Conservation (phyloP, 139 green algal genomes). For the Dunaliella primolecta region DNA sequence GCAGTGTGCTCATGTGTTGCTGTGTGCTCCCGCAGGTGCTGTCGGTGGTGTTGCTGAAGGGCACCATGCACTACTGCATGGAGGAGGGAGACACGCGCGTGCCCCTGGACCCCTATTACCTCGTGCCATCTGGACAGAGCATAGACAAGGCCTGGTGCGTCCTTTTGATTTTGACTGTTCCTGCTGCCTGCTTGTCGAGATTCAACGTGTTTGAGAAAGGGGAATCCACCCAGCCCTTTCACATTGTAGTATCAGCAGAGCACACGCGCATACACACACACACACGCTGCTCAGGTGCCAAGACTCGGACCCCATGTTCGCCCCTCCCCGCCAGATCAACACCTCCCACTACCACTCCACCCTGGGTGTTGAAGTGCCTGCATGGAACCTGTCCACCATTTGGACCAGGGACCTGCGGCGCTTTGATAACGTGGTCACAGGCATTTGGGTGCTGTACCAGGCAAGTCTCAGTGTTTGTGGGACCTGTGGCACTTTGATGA, state of each 20-base stretch:
- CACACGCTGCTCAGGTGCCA: neutral
- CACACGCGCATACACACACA: neutral
- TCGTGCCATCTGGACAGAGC: neutral
- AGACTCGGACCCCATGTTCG: neutral
- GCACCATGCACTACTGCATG: slow-evolving; percentile 6
- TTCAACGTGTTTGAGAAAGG: neutral
- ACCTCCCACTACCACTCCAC: slow-evolving; percentile 35
- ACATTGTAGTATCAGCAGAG: too few species aligned
- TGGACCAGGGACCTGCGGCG: slow-evolving; percentile 28
- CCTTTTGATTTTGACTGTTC: neutral
- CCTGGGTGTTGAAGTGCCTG: slow-evolving; percentile 14
- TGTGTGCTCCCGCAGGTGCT: neutral
- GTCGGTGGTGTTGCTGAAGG: slow-evolving; percentile 1
- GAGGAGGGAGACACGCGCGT: neutral
- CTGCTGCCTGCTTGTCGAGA: neutral
- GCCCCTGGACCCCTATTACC: slow-evolving; percentile 4
- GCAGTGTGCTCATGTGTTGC: neutral
- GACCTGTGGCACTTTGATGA: neutral
- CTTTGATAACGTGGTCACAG: slow-evolving; percentile 61
- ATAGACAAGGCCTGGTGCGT: slow-evolving; percentile 10
- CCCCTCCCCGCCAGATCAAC: slow-evolving; percentile 19
- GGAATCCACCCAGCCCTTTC: too few species aligned
- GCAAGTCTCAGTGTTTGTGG: slow-evolving; percentile 15
- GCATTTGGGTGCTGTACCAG: slow-evolving; percentile 58
- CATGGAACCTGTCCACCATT: neutral